Base-by-base conservation (phyloP, 2,329 filamentous ascomycete species). In the Clarireedia sp. region DNA sequence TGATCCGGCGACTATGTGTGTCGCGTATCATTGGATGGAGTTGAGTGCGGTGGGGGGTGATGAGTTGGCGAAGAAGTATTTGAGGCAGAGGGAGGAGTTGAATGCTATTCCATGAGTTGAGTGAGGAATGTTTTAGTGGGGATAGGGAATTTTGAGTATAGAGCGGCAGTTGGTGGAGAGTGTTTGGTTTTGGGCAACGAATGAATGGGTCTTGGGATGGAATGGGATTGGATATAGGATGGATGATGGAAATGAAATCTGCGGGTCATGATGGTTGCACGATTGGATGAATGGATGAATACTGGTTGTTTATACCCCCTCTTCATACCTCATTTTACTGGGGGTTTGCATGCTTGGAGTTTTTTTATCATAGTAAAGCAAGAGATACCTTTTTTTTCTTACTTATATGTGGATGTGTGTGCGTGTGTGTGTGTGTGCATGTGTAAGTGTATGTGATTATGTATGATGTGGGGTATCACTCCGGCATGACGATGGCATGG, bases 1-100 rank as follows among this genome's bases (percentile, higher is more conserved):
- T 57, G 90, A 96, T 69, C 89, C 89, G 2, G 86, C 86, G 53
- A 83, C 90, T 43, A 94, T 97, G 88, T 96, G 91, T 66, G 82
- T 96, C 56, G 92, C 92, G 9, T 85, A 95, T 71, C 92, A 97
- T 75, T 97, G 92, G 91, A 96, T 97, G 90, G 89, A 92, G 73
- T 78, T 89, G 62, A 90, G 89, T 38, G 87, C 89, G 64, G 80
- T 81, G 54, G 90, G 90, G n/a, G 90, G 90, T 1, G 92, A 97
- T 69, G 81, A 87, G 66, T 75, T 95, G 63, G 92, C 92, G 19
- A 85, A 83, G 68, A 87, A 86, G 69, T 91, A 92, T 72, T 74
- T 96, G 70, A 80, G 85, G 60, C 89, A 95, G 72, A 63, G 66
- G 19, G 66, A 68, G 53, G 66, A 68, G 58, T 36, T 68, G 49